Evolutionary conservation across 805 yeast genomes (phyloP).

Genomic region (Candida pseudofarinosa): DNA sequence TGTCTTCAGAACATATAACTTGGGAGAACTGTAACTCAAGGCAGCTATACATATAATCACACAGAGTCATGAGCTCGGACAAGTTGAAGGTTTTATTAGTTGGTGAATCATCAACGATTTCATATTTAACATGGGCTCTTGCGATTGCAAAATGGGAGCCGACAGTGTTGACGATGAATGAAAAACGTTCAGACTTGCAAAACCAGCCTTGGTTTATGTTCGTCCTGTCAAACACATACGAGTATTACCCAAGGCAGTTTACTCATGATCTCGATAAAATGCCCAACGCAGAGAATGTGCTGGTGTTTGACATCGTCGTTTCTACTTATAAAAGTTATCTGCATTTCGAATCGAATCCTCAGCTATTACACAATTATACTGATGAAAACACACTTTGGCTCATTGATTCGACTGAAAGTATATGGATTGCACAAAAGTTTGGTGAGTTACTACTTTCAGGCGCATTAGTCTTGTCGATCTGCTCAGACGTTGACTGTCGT

Average conservation of each 20-base stretch:
- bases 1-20: not conserved
- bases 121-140: constrained; percentile 11
- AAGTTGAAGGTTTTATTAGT: constrained; percentile 9
- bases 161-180: constrained; percentile 2
- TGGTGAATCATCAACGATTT: constrained; percentile 16
- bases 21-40: not conserved
- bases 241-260: not conserved
- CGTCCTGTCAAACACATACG: not conserved
- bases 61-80: constrained; percentile 1
- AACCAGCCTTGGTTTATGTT: constrained; percentile 2
- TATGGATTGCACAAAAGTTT: constrained; percentile 11
- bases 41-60: not conserved
- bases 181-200: not conserved
- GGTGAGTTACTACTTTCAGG: constrained; percentile 5
- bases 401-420: constrained; percentile 12
- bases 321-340: constrained; percentile 6
- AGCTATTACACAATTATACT: constrained; percentile 4
- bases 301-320: constrained; percentile 9
- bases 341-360: constrained; percentile 1
- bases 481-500: constrained; percentile 13
- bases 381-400: constrained; percentile 7
- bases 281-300: not conserved
- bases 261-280: not conserved
- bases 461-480: constrained; percentile 9
- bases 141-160: constrained; percentile 10